Evolutionary conservation across 208 protist species (phyloP).

Genomic region (Leishmania tarentolae): DNA sequence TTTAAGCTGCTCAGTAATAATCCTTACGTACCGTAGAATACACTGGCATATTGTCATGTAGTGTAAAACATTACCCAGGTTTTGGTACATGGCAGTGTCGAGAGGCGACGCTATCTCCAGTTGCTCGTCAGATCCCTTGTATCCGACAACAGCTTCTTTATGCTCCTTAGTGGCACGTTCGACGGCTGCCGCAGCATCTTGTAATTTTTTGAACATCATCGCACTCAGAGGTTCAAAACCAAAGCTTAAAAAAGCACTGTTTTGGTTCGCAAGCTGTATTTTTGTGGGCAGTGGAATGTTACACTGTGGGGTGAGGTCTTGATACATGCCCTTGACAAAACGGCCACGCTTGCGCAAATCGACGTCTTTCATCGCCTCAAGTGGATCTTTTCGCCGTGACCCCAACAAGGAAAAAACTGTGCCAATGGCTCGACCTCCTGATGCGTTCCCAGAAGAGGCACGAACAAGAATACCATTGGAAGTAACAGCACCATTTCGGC

Average conservation of each 20-base stretch:
- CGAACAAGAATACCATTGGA: slow-evolving; percentile 84
- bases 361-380: slow-evolving; percentile 77
- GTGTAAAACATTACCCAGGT: slow-evolving; percentile 49
- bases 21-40: slow-evolving; percentile 71
- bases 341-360: slow-evolving; percentile 78
- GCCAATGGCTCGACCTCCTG: slow-evolving; percentile 56
- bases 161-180: slow-evolving; percentile 68
- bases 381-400: slow-evolving; percentile 65
- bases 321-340: slow-evolving; percentile 78
- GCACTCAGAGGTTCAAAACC: slow-evolving; percentile 82
- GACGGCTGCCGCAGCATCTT: slow-evolving; percentile 39
- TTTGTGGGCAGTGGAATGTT: slow-evolving; percentile 78
- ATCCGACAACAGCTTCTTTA: slow-evolving; percentile 58
- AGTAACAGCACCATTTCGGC: slow-evolving; percentile 75
- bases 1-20: slow-evolving; percentile 57
- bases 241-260: slow-evolving; percentile 74
- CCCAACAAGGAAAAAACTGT: slow-evolving; percentile 71
- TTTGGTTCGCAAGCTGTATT: slow-evolving; percentile 81
- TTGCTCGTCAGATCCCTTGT: slow-evolving; percentile 62
- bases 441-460: slow-evolving; percentile 16
- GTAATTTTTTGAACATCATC: slow-evolving; percentile 60
- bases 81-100: slow-evolving; percentile 53
- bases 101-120: slow-evolving; percentile 67
- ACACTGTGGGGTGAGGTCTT: slow-evolving; percentile 53
- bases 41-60: slow-evolving; percentile 71